Evolutionary conservation across 2,329 filamentous ascomycete genomes (phyloP), one percentile per base, ranked within the genome.

Genomic region (Balansia obtecta): DNA sequence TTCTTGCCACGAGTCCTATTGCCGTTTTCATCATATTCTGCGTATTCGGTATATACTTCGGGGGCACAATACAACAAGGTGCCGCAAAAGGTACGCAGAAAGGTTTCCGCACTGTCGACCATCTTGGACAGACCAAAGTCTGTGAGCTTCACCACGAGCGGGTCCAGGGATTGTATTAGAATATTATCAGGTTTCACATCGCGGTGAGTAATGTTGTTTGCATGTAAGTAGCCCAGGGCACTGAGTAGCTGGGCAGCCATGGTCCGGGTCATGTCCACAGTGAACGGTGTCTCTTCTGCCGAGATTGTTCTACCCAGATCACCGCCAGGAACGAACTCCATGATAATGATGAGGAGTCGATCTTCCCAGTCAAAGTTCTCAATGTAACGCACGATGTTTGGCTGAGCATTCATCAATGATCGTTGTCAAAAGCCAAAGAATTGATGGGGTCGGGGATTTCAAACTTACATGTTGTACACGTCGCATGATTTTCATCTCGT

Each of bases 171-270:
- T 11, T 82, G 75, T 57, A 97, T 86, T 40, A 98, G 74, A 53
- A 98, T 96, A 61, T 98, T 98, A 71, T 98, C 93, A 0, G 93
- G 93, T 64, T 98, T 98, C 62, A 98, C 89, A 65, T 98, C 93
- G n/a, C 93, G 85, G 68, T 98, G 93, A 0, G 91, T 97, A 58
- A 98, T 96, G 61, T 85, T 88, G 59, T 86, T 84, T 49, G 76
- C 73, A 65, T 98, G 93, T 9, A 98, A 74, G 64, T 98, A 96
- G 32, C 81, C 82, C 48, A 98, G 71, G 2, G 91, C 91, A 57
- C 84, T 79, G 42, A 96, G 70, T 37, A 97, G 78, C 64, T 95
- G 88, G 18, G 70, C 65, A 1, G 89, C 80, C 65, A 96, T 86
- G 5, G 71, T 72, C 64, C 84, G 82, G n/a, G 82, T 84, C 56